These are phyloP conservation scores for Linnemannia hyalina DNA, from an alignment of 192 early-diverging fungal genomes.

Conservation along the genomic window DNA sequence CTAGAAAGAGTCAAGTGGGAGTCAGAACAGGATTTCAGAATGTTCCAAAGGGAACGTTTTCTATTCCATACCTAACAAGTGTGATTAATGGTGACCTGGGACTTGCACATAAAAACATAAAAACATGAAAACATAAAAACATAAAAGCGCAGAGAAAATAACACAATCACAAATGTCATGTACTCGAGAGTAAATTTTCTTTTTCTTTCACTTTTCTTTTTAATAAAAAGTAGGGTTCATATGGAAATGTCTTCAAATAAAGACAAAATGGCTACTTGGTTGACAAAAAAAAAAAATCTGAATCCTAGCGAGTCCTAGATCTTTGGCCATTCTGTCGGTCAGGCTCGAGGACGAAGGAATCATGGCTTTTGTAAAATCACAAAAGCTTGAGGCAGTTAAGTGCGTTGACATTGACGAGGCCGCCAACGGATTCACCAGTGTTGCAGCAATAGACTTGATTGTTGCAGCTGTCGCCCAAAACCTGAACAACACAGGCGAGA, in stretches of 20 bases:
- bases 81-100: neutral
- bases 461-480: no score
- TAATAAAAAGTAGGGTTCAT: neutral
- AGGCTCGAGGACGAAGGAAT: neutral
- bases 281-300: neutral
- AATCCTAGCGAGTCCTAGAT: neutral
- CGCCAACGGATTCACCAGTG: no score
- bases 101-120: no score
- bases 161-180: neutral
- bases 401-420: neutral
- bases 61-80: neutral
- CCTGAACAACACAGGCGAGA: no score
- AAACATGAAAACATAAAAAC: no score
- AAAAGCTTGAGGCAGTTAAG: no score
- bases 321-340: neutral
- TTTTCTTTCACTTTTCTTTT: no score
- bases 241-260: neutral
- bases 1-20: neutral
- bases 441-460: no score
- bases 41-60: neutral
- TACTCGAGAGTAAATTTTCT: neutral
- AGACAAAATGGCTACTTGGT: neutral
- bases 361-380: neutral
- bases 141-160: no score
- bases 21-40: neutral